phyloP scores from a whole-genome alignment of 257 asterid genomes.

The Parsonsia alboflavescens region DNA sequence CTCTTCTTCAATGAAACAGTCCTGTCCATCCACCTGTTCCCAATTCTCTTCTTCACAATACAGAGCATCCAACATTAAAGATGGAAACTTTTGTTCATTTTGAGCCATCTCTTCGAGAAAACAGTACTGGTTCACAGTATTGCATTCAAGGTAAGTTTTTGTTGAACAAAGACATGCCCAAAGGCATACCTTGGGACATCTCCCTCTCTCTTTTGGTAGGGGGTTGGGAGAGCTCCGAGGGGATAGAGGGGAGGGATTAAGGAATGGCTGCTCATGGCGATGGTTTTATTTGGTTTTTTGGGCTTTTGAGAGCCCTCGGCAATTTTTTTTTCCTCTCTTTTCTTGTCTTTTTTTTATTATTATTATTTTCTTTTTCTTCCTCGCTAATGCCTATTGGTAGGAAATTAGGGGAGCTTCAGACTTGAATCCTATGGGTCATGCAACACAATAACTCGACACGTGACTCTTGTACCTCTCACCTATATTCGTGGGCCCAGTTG shows the following conservation, averaged over 20 bases:
- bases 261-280: constrained; percentile 16
- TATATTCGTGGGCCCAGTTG: constrained; percentile 14
- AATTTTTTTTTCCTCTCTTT: not conserved
- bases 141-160: constrained; percentile 28
- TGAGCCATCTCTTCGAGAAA: constrained; percentile 42
- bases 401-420: not conserved
- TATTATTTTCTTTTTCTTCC: not conserved
- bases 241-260: not conserved
- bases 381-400: not conserved
- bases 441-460: constrained; percentile 39
- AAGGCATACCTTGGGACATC: constrained; percentile 34
- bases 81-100: constrained; percentile 26
- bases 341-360: not conserved
- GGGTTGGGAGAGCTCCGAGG: not conserved
- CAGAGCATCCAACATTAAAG: constrained; percentile 31
- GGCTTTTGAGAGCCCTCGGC: not conserved
- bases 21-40: constrained; percentile 25
- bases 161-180: constrained; percentile 20
- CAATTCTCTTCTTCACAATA: constrained; percentile 46
- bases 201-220: constrained; percentile 15
- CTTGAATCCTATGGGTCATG: constrained; percentile 16
- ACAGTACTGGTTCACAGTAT: constrained; percentile 19
- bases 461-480: constrained; percentile 32
- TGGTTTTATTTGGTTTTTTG: constrained; percentile 22
- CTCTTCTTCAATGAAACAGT: constrained; percentile 18